phyloP scores from a whole-genome alignment of 2,329 filamentous ascomycete genomes.

The Hymenoscyphus scutula region DNA sequence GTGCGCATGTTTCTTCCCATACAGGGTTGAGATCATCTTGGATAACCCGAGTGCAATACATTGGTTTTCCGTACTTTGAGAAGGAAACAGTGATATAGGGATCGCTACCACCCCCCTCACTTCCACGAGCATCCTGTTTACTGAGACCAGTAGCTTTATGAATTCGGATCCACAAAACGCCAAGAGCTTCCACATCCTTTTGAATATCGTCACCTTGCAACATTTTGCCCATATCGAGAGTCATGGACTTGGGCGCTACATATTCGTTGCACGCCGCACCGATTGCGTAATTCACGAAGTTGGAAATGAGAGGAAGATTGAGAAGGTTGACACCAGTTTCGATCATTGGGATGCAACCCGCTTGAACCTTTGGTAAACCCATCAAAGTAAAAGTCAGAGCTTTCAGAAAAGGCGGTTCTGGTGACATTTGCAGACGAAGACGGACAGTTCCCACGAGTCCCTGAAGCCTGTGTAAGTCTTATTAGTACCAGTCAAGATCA shows the following conservation, averaged over 20 bases:
- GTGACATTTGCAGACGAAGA: constrained; percentile 78
- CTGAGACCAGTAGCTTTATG: constrained; percentile 83
- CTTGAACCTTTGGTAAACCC: constrained; percentile 85
- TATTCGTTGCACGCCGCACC: constrained; percentile 84
- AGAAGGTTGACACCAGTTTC: constrained; percentile 86
- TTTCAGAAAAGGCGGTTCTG: constrained; percentile 89
- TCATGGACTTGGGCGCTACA: constrained; percentile 91
- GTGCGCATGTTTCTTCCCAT: constrained; percentile 82
- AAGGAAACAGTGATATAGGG: constrained; percentile 94
- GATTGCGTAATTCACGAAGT: constrained; percentile 73
- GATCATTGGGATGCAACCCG: constrained; percentile 90
- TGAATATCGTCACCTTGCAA: constrained; percentile 88
- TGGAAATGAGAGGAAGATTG: constrained; percentile 88
- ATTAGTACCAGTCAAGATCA: background rate
- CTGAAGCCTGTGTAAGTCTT: constrained; percentile 70
- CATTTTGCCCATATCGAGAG: constrained; percentile 85
- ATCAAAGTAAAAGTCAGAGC: constrained; percentile 91
- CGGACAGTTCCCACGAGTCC: constrained; percentile 87
- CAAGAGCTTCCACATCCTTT: constrained; percentile 82
- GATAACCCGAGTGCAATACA: constrained; percentile 96
- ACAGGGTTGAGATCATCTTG: constrained; percentile 91
- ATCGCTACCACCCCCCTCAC: constrained; percentile 82
- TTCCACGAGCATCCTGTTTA: constrained; percentile 85
- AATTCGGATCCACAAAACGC: constrained; percentile 89
- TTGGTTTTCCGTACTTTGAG: constrained; percentile 95